A percentile compares a stretch with the other conserved stretches of the same genome.
Conservation (phyloP, 345 rosid genomes). For the Lumnitzera racemosa region DNA sequence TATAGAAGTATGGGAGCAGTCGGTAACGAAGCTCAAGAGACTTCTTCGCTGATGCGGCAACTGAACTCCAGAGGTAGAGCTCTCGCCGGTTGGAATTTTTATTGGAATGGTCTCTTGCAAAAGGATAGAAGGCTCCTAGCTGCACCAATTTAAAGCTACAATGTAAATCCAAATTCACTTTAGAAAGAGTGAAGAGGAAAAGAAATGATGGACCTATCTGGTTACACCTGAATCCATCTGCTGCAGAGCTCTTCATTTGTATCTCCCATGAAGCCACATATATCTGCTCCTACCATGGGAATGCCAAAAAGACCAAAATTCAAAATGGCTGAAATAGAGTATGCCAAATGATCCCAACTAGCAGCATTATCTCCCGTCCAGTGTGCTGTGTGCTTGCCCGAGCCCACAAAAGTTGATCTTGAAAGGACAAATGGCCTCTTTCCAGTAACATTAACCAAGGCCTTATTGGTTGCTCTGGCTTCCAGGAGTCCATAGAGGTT, state of each 20-base stretch:
- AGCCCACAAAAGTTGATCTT: constrained; percentile 67
- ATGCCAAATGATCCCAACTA: constrained; percentile 56
- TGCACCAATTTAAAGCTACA: constrained; percentile 15
- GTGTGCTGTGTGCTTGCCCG: constrained; percentile 76
- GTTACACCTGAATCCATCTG: constrained; percentile 65
- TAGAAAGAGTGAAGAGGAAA: neutral
- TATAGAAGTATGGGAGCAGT: constrained; percentile 62
- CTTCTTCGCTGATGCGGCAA: constrained; percentile 54
- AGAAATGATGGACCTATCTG: neutral
- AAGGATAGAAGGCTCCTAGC: constrained; percentile 81
- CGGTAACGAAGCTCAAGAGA: constrained; percentile 61
- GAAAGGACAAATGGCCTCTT: constrained; percentile 67
- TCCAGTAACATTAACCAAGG: constrained; percentile 31
- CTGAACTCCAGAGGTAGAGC: constrained; percentile 74
- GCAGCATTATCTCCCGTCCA: constrained; percentile 81
- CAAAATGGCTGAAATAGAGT: constrained; percentile 48
- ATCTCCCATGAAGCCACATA: constrained; percentile 49
- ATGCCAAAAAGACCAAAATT: constrained; percentile 69
- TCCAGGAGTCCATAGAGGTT: constrained; percentile 67
- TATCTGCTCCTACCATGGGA: constrained; percentile 86
- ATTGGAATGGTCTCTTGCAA: constrained; percentile 65
- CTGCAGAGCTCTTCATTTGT: constrained; percentile 67
- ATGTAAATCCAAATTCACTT: neutral
- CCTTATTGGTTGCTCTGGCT: constrained; percentile 50
- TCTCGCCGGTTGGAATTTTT: constrained; percentile 35